Evolutionary conservation across 139 green algal species (phyloP).

Genomic region (Gonium pectorale): DNA sequence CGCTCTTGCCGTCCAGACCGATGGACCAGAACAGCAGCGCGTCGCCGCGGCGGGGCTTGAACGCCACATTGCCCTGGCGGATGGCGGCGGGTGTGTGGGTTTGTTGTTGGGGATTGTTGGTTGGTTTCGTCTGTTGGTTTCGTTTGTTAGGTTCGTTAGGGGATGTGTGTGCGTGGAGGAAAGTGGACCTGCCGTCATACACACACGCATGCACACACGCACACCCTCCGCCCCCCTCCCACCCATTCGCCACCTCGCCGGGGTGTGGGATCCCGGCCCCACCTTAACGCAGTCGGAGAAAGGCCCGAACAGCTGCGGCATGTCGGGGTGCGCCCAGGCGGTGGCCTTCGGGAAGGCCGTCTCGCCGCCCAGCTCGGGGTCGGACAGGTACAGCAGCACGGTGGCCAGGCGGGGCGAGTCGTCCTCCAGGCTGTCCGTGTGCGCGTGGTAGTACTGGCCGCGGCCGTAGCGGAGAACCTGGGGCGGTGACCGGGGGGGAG

Average conservation of each 20-base stretch:
- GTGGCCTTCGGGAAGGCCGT: conserved; percentile 64
- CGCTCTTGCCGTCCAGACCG: conserved; percentile 41
- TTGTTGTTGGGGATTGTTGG: background rate
- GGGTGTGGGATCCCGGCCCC: too few species aligned
- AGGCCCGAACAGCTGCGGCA: conserved; percentile 52
- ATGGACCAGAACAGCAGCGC: conserved; percentile 70
- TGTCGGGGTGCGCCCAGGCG: conserved; percentile 59
- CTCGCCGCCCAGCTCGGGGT: conserved; percentile 59
- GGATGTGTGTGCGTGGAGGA: too few species aligned
- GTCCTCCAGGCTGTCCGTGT: conserved; percentile 80
- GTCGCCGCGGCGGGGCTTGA: conserved; percentile 69
- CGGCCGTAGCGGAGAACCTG: conserved; percentile 80
- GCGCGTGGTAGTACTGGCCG: conserved; percentile 86
- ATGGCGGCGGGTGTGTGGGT: background rate
- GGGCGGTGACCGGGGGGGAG: background rate
- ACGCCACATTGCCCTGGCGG: conserved; percentile 62
- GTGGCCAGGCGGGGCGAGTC: conserved; percentile 73
- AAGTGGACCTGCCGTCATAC: too few species aligned
- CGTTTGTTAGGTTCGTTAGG: too few species aligned
- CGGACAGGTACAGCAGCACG: conserved; percentile 82
- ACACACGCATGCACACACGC: background rate
- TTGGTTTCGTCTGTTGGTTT: too few species aligned
- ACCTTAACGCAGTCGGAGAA: conserved; percentile 56
- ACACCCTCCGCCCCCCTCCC: background rate
- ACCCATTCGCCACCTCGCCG: too few species aligned